phyloP scores from a whole-genome alignment of 768 basidiomycete species.

The Pilatotrama ljubarskyi region DNA sequence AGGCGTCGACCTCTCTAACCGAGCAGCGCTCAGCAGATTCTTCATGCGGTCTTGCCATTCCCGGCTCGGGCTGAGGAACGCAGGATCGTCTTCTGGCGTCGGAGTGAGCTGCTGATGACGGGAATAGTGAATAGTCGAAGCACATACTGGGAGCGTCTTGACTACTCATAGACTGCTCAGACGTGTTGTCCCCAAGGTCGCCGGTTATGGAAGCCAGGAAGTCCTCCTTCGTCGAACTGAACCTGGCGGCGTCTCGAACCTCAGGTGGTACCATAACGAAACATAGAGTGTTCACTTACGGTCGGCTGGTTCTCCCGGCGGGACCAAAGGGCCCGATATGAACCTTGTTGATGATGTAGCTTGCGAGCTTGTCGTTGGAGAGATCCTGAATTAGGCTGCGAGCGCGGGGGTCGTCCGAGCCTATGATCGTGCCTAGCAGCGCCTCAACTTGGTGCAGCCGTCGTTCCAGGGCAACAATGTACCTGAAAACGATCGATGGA shows the following conservation, averaged over 20 bases:
- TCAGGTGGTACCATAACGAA: neutral
- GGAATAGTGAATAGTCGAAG: too few species aligned
- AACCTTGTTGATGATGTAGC: conserved; percentile 40
- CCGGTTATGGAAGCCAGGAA: conserved; percentile 32
- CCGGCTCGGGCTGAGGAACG: conserved; percentile 20
- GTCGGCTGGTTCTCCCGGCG: conserved; percentile 29
- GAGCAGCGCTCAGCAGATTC: neutral
- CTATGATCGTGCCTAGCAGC: conserved; percentile 41
- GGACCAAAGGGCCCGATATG: conserved; percentile 39
- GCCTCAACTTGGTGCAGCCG: conserved; percentile 47
- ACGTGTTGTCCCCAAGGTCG: conserved; percentile 21
- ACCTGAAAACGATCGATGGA: conserved; percentile 24
- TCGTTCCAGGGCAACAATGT: conserved; percentile 45
- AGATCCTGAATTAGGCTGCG: conserved; percentile 36
- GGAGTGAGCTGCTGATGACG: neutral
- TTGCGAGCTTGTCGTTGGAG: conserved; percentile 38
- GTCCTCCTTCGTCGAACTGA: conserved; percentile 34
- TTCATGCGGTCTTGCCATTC: conserved; percentile 25
- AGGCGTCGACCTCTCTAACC: neutral
- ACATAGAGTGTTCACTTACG: conserved; percentile 16
- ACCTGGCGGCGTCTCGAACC: conserved; percentile 3
- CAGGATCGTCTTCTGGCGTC: conserved; percentile 7
- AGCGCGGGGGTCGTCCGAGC: conserved; percentile 41
- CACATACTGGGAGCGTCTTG: neutral
- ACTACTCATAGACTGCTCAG: conserved; percentile 12